Evolutionary conservation across 1,139 yeast species (phyloP).

Genomic region (Pichia inconspicua): DNA sequence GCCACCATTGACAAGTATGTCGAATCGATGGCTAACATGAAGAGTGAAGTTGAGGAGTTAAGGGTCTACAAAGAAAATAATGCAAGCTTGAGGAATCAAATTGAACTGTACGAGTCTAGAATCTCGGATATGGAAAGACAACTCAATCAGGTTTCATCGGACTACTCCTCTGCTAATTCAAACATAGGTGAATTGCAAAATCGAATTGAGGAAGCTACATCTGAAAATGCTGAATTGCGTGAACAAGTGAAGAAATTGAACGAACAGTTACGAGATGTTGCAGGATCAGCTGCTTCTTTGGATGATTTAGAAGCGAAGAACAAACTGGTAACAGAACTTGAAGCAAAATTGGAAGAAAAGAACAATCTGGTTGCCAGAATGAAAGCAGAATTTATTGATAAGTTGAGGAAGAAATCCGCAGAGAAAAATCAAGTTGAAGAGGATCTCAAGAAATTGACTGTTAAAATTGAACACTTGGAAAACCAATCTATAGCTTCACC

Average conservation of each 20-base stretch:
- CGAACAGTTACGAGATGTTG: conserved; percentile 26
- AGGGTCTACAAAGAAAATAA: conserved; percentile 71
- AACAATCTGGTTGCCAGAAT: conserved; percentile 19
- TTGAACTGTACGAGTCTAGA: conserved; percentile 27
- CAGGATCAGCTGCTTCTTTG: neutral
- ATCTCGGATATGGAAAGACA: conserved; percentile 30
- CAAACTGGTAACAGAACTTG: conserved; percentile 5
- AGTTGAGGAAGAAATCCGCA: conserved; percentile 19
- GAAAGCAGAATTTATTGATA: conserved; percentile 24
- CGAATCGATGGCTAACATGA: conserved; percentile 45
- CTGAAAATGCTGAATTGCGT: conserved; percentile 32
- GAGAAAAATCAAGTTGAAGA: conserved; percentile 20
- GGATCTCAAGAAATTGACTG: conserved; percentile 15
- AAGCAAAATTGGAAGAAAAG: conserved; percentile 11
- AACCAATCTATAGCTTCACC: conserved; percentile 1
- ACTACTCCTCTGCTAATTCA: conserved; percentile 13
- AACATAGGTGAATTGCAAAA: conserved; percentile 29
- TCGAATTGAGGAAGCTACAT: conserved; percentile 35
- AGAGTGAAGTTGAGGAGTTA: conserved; percentile 59
- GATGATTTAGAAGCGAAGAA: conserved; percentile 1
- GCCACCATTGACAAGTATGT: conserved; percentile 35
- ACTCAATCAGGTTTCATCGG: conserved; percentile 13
- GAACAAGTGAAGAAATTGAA: conserved; percentile 25
- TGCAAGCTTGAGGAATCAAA: conserved; percentile 54
- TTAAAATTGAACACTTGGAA: conserved; percentile 13